phyloP scores from a whole-genome alignment of 1,284 basidiomycete species.

The Moesziomyces antarcticus region DNA sequence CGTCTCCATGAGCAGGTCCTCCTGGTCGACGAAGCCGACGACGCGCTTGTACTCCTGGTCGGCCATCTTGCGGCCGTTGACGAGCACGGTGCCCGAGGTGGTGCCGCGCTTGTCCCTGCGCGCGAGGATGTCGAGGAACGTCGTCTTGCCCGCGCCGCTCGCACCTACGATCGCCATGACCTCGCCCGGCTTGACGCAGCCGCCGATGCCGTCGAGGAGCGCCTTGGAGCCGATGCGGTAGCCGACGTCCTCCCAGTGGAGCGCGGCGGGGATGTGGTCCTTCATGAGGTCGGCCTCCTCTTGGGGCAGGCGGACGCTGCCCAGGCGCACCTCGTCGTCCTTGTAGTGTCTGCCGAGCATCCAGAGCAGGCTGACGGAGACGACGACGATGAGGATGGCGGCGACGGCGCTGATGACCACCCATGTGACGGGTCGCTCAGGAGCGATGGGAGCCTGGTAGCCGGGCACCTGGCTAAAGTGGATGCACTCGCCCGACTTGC shows the following conservation, averaged over 20 bases:
- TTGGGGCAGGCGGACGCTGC: constrained; percentile 68
- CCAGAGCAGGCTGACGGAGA: constrained; percentile 69
- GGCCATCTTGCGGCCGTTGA: constrained; percentile 84
- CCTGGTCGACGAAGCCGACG: constrained; percentile 95
- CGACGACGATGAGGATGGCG: constrained; percentile 75
- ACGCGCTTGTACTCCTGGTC: constrained; percentile 84
- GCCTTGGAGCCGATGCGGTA: constrained; percentile 74
- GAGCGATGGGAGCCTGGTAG: constrained; percentile 40
- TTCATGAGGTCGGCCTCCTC: constrained; percentile 86
- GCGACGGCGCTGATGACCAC: constrained; percentile 84
- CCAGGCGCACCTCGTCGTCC: constrained; percentile 43
- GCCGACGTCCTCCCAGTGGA: constrained; percentile 86
- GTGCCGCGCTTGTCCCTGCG: constrained; percentile 84
- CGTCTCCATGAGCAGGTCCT: constrained; percentile 95
- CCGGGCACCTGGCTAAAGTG: constrained; percentile 94
- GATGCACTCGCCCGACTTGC: constrained; percentile 90
- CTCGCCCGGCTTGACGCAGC: constrained; percentile 91
- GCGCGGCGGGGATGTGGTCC: constrained; percentile 89
- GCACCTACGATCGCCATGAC: constrained; percentile 94
- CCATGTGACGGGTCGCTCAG: constrained; percentile 70
- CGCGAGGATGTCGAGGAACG: constrained; percentile 93
- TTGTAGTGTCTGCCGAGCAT: constrained; percentile 51
- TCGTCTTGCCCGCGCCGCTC: constrained; percentile 95
- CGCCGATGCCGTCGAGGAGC: constrained; percentile 83
- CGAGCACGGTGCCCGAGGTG: constrained; percentile 79